Evolutionary conservation across 2,329 filamentous ascomycete genomes (phyloP).

Genomic region (Venturia effusa): DNA sequence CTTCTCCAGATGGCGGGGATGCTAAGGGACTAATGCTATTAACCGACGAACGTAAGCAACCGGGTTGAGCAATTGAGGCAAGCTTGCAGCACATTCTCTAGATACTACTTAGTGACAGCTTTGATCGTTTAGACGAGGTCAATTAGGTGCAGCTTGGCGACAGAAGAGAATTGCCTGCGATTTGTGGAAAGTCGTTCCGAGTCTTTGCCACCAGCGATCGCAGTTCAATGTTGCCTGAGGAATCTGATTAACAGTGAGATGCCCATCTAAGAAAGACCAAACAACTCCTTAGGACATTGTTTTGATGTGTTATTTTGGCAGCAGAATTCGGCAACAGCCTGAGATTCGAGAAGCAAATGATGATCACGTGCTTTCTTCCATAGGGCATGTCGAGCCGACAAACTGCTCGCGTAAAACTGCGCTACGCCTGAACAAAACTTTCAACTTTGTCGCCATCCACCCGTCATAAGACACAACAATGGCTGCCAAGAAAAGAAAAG

Average conservation of each 20-base stretch:
- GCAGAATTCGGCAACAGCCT: too few relatives aligned
- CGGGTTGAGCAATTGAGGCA: background rate
- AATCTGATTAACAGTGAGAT: background rate
- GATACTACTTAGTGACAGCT: background rate
- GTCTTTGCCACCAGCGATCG: background rate
- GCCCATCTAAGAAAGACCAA: background rate
- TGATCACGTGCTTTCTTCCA: background rate
- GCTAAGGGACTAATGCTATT: background rate
- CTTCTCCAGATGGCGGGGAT: background rate
- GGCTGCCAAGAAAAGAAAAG: conserved; percentile 9
- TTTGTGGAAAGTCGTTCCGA: background rate
- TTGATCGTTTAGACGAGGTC: background rate
- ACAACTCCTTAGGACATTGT: background rate
- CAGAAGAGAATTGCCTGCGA: background rate
- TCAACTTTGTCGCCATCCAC: background rate
- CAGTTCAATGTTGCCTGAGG: background rate
- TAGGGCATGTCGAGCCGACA: background rate
- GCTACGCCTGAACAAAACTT: background rate
- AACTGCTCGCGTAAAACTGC: background rate
- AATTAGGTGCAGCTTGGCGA: background rate
- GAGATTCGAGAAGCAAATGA: too few relatives aligned
- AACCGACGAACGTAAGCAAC: background rate
- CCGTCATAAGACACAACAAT: background rate
- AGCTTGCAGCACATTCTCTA: background rate
- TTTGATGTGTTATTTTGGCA: too few relatives aligned